Percentiles rank a stretch among this genome's conserved stretches.
Evolutionary conservation across 257 asterid genomes (phyloP).

Genomic region (Nicotiana tabacum): DNA sequence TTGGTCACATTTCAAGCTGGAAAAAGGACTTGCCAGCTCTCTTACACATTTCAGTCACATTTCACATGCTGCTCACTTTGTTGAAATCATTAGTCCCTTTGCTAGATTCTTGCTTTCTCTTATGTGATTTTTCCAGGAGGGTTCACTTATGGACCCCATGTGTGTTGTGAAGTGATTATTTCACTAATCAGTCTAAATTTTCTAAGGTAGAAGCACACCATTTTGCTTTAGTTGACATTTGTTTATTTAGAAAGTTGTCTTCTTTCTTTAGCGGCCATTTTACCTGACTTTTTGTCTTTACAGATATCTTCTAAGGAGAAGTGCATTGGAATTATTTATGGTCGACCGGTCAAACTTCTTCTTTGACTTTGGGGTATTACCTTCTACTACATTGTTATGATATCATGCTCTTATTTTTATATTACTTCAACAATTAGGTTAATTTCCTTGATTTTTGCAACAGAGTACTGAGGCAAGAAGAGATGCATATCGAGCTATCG

Average conservation of each 20-base stretch:
- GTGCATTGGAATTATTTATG: conserved; percentile 95
- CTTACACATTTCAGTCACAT: background rate
- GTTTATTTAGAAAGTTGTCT: background rate
- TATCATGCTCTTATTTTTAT: conserved; percentile 1
- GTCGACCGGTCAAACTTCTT: conserved; percentile 94
- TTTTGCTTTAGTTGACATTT: background rate
- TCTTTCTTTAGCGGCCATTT: background rate
- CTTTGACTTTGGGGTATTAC: conserved; percentile 93
- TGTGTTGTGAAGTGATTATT: conserved; percentile 6
- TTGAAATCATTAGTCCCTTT: background rate
- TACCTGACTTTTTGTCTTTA: conserved; percentile 13
- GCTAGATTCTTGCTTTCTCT: background rate
- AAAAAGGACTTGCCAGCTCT: background rate
- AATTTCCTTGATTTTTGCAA: conserved; percentile 20
- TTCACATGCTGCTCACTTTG: background rate
- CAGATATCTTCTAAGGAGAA: conserved; percentile 96
- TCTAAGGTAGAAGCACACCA: background rate
- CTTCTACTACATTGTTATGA: conserved; percentile 8
- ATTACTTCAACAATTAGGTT: conserved; percentile 6
- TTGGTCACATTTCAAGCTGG: background rate
- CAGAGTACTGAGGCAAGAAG: conserved; percentile 72
- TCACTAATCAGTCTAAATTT: background rate
- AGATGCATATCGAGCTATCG: conserved; percentile 96
- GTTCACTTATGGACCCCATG: background rate
- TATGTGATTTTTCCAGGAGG: background rate